phyloP scores from a whole-genome alignment of 2,329 filamentous ascomycete species.

The Tolypocladium capitatum region DNA sequence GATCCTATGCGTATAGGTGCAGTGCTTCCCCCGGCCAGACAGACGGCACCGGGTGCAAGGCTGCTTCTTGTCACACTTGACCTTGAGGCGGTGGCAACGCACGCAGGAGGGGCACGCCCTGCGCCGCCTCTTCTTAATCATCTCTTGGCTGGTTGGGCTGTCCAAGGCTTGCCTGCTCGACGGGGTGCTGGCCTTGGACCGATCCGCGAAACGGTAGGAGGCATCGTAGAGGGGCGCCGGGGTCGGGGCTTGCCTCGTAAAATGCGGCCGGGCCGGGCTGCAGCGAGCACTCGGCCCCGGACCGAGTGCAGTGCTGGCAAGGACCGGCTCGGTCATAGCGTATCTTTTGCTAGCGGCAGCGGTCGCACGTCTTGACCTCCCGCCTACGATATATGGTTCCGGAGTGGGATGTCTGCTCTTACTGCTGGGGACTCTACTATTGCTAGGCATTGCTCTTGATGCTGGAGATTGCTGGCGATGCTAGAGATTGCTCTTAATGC shows the following conservation, averaged over 20 bases:
- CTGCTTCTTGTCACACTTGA: conserved; percentile 3
- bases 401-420: too few relatives aligned
- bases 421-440: too few relatives aligned
- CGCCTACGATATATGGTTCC: neutral
- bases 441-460: neutral
- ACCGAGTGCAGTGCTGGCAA: neutral
- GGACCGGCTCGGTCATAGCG: neutral
- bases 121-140: neutral
- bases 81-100: conserved; percentile 3
- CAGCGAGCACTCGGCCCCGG: neutral
- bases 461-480: too few relatives aligned
- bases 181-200: neutral
- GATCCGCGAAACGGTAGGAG: neutral
- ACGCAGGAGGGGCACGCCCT: conserved; percentile 4
- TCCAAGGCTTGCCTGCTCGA: neutral
- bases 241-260: neutral
- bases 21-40: conserved; percentile 2
- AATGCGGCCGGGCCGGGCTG: neutral
- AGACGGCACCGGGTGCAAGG: conserved; percentile 3
- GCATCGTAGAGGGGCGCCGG: neutral
- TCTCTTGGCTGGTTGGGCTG: neutral
- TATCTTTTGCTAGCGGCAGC: neutral
- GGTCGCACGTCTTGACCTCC: neutral
- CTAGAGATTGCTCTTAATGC: neutral
- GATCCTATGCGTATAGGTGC: conserved; percentile 2